Evolutionary conservation across 306 rosid genomes (phyloP).

Genomic region (Rosa rugosa): DNA sequence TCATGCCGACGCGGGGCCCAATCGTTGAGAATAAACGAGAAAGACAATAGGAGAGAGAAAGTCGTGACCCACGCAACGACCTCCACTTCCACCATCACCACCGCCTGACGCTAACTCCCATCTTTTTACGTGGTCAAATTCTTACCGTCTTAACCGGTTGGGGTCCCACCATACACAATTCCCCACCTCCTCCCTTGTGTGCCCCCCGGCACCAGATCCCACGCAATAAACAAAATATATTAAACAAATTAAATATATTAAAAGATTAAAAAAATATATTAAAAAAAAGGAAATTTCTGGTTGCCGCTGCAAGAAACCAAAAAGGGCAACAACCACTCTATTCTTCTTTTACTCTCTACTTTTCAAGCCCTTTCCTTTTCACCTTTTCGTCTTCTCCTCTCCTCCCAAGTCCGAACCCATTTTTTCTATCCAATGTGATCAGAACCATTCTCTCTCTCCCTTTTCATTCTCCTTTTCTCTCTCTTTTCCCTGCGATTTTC

Average conservation of each 20-base stretch:
- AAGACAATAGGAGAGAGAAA: background rate
- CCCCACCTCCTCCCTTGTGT: background rate
- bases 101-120: background rate
- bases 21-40: background rate
- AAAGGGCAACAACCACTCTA: conserved; percentile 1
- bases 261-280: background rate
- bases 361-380: background rate
- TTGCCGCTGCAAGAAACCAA: conserved; percentile 6
- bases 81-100: background rate
- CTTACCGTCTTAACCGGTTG: background rate
- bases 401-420: background rate
- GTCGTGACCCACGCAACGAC: conserved; percentile 12
- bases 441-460: background rate
- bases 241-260: too few relatives aligned
- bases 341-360: background rate
- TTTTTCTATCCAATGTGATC: conserved; percentile 14
- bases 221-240: background rate
- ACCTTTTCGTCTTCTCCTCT: background rate
- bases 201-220: conserved; percentile 10
- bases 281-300: background rate
- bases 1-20: background rate
- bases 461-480: background rate
- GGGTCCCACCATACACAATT: background rate
- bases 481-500: background rate
- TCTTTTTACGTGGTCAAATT: background rate